Conservation (phyloP, 352 stramenopile genomes). For the Albugo candida region DNA sequence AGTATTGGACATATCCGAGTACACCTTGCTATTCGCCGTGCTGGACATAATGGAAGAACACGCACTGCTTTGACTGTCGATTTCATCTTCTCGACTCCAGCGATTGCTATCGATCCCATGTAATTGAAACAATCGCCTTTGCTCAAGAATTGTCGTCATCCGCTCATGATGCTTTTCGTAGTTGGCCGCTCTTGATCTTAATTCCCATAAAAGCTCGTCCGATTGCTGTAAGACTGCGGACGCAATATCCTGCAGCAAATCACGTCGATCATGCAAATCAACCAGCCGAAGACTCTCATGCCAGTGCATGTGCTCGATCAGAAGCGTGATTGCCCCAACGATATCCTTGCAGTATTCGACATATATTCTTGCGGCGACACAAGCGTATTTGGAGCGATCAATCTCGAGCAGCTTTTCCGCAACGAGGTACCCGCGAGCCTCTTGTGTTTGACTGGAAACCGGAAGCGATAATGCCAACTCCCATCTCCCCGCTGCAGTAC, state of each 20-base stretch:
- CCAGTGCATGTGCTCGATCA: slow-evolving; percentile 43
- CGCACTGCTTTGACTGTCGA: slow-evolving; percentile 3
- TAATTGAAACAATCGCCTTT: slow-evolving; percentile 59
- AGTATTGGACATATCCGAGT: slow-evolving; percentile 21
- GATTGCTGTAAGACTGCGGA: slow-evolving; percentile 21
- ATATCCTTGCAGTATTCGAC: slow-evolving; percentile 54
- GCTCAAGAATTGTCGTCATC: slow-evolving; percentile 38
- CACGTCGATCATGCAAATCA: slow-evolving; percentile 25
- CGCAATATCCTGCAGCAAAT: slow-evolving; percentile 54
- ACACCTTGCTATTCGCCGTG: slow-evolving; percentile 18
- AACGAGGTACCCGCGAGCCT: slow-evolving; percentile 25
- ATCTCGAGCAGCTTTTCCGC: slow-evolving; percentile 21
- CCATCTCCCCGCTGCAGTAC: slow-evolving; percentile 33
- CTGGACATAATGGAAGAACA: neutral
- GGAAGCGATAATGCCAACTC: slow-evolving; percentile 34
- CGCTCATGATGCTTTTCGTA: slow-evolving; percentile 41
- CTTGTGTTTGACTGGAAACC: neutral
- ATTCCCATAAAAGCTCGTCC: slow-evolving; percentile 28
- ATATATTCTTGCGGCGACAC: slow-evolving; percentile 30
- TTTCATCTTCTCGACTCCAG: slow-evolving; percentile 17
- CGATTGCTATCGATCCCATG: slow-evolving; percentile 53
- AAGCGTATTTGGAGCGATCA: slow-evolving; percentile 7
- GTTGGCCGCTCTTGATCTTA: slow-evolving; percentile 16
- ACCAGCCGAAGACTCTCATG: slow-evolving; percentile 31
- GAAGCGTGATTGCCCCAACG: slow-evolving; percentile 42